phyloP scores from a whole-genome alignment of 2,329 filamentous ascomycete species.

The Trichoderma sp. region DNA sequence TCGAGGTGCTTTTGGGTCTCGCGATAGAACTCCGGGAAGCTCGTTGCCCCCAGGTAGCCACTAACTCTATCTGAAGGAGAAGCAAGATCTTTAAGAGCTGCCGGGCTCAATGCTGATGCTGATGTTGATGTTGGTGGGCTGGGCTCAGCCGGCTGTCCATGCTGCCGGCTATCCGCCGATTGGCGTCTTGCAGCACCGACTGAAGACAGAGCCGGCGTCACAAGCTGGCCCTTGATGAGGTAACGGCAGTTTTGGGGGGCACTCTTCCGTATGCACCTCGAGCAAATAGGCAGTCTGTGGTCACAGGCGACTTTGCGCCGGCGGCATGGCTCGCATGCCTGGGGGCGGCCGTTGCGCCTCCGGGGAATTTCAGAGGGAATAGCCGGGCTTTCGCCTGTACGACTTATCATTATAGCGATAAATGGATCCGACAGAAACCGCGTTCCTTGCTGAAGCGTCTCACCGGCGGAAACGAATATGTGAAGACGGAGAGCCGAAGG shows the following conservation, averaged over 20 bases:
- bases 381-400: background rate
- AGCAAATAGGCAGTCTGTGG: conserved; percentile 27
- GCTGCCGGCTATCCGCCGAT: background rate
- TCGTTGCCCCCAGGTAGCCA: conserved; percentile 24
- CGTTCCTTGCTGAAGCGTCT: background rate
- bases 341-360: conserved; percentile 22
- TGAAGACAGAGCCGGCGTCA: background rate
- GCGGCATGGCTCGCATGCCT: conserved; percentile 25
- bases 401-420: conserved; percentile 2
- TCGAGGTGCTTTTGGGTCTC: conserved; percentile 19
- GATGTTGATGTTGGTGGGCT: background rate
- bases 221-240: conserved; percentile 20
- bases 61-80: conserved; percentile 12
- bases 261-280: conserved; percentile 19
- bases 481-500: conserved; percentile 10
- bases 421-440: background rate
- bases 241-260: conserved; percentile 18
- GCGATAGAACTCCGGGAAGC: conserved; percentile 24
- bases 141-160: background rate
- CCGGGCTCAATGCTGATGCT: background rate
- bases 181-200: background rate
- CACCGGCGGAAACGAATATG: background rate
- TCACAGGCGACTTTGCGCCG: conserved; percentile 27
- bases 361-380: conserved; percentile 12
- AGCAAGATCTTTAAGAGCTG: background rate